A percentile compares a stretch with the other conserved stretches of the same genome.
phyloP scores from a whole-genome alignment of 331 rosid genomes.

The Pyrus hybrid region DNA sequence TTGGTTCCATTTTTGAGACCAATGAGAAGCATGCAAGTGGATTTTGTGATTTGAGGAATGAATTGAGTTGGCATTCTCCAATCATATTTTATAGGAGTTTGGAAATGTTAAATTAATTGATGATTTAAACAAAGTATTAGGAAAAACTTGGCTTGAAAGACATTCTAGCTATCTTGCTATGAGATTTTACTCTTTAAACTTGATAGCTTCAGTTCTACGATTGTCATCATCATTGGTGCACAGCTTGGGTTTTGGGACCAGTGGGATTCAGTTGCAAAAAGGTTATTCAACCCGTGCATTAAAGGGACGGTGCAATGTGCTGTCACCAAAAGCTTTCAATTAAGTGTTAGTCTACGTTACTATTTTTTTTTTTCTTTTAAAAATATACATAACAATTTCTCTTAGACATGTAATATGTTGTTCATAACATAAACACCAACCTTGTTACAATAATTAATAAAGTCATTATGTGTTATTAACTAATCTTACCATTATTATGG shows the following conservation, averaged over 20 bases:
- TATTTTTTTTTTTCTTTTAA: too few species aligned
- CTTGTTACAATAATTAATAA: too few species aligned
- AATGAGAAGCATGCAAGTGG: not conserved
- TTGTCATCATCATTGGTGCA: conserved; percentile 14
- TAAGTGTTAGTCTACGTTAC: too few species aligned
- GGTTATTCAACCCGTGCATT: not conserved
- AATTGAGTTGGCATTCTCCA: not conserved
- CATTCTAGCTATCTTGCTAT: not conserved
- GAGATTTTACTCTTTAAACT: not conserved
- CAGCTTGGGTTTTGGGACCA: not conserved
- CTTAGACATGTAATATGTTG: too few species aligned
- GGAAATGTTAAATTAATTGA: not conserved
- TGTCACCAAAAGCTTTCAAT: not conserved
- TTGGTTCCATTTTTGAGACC: not conserved
- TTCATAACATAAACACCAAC: too few species aligned
- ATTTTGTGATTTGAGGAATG: not conserved
- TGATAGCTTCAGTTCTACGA: conserved; percentile 32
- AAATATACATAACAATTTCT: too few species aligned
- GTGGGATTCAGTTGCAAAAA: not conserved
- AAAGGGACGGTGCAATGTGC: not conserved
- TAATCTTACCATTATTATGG: too few species aligned
- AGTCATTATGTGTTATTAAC: too few species aligned
- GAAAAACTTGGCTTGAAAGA: conserved; percentile 32
- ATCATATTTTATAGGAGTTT: not conserved
- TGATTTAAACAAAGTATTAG: not conserved